Base-by-base conservation (phyloP, 192 early-diverging fungal genomes). In the Coemansia nantahalensis region DNA sequence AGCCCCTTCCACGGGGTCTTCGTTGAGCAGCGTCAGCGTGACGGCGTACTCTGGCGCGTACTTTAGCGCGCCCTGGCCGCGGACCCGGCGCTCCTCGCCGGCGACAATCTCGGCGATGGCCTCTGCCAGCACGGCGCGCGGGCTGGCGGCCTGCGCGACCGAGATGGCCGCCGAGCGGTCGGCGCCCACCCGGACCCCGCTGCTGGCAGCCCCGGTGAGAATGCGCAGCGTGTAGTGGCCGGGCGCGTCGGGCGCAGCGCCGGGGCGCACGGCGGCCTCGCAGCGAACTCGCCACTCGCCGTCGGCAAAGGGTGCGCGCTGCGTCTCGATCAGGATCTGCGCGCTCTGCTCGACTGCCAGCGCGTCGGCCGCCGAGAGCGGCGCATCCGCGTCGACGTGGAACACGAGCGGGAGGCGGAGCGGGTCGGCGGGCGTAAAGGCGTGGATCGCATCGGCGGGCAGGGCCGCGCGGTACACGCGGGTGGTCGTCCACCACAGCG, bases 1-100 rank as follows among this genome's bases (percentile, higher is more conserved):
- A 4, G 81, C 64, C n/a, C 79, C 79, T 8, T 22, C 51, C n/a
- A 57, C 51, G 3, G 94, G 89, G 43, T 95, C 79, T 11, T 84
- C 92, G 53, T 90, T 91, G 65, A 96, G 80, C 14, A 98, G 66
- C 48, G 87, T 94, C 45, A 95, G 88, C 3, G 86, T 87, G 32
- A 95, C 42, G 51, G 94, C 83, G 48, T 95, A 95, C 41, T 85
- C 77, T 14, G 88, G 72, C 0, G 93, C 83, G 58, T 88, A 97
- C 61, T 94, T 94, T 33, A 98, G 71, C 8, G 85, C 18, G 18
- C 24, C 45, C 31, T n/a, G 22, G 32, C 36, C 46, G 2, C 54
- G 37, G 36, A 45, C 45, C 15, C 54, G 47, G 26, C 51, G 49
- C 45, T 74, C 63, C 38, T 74, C 70, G 18, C 30, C 54, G 12